These are phyloP conservation scores for Peltaster fructicola DNA, from an alignment of 2,329 filamentous ascomycete species.

Conservation along the genomic window DNA sequence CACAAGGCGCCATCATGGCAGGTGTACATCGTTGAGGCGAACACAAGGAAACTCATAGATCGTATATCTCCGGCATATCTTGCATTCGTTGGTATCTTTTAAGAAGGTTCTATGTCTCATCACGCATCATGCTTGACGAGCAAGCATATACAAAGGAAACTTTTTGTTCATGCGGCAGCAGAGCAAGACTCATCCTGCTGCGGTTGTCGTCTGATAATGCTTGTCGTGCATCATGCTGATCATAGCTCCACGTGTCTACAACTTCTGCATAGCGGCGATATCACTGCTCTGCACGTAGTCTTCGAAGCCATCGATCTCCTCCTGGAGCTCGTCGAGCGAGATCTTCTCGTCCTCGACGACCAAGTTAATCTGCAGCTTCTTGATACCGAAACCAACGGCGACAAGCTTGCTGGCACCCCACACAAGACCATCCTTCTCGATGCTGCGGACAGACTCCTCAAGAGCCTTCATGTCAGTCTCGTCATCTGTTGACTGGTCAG, in stretches of 20 bases:
- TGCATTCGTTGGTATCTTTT: no score
- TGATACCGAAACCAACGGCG: constrained; percentile 89
- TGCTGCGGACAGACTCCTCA: constrained; percentile 61
- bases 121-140: no score
- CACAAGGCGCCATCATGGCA: no score
- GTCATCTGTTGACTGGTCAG: constrained; percentile 39
- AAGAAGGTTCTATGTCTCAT: no score
- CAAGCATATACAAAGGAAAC: no score
- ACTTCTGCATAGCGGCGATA: constrained; percentile 79
- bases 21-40: no score
- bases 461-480: constrained; percentile 82
- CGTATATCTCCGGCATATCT: no score
- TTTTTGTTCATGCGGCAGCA: no score
- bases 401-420: constrained; percentile 90
- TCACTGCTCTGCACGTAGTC: constrained; percentile 94
- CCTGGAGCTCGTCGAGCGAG: constrained; percentile 70
- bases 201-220: no score
- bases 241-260: constrained; percentile 43
- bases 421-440: constrained; percentile 84
- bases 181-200: no score
- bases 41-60: no score
- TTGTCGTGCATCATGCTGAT: no score
- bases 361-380: constrained; percentile 97
- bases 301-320: constrained; percentile 70
- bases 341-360: constrained; percentile 96